Evolutionary conservation across 73 alveolate genomes (phyloP).

Genomic region (Symbiodinium pilosum): DNA sequence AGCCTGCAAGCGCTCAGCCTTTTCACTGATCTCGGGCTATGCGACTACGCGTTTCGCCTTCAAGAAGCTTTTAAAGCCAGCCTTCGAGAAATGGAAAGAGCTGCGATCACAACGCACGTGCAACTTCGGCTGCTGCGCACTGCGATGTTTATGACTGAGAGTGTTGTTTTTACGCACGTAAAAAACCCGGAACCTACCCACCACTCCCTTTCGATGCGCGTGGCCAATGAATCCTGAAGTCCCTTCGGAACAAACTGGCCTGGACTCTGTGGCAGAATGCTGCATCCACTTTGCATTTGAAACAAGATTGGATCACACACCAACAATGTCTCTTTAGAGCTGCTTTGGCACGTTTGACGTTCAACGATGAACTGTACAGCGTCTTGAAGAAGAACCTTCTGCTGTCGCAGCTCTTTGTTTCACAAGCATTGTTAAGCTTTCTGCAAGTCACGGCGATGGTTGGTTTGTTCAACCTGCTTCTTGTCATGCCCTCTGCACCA

Average conservation of each 20-base stretch:
- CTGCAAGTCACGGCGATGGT: neutral
- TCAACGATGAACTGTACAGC: neutral
- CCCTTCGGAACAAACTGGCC: too few relatives aligned
- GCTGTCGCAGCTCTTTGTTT: neutral
- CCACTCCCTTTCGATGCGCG: neutral
- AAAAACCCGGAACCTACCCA: neutral
- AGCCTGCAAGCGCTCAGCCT: neutral
- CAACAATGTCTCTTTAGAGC: neutral
- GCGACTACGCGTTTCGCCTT: neutral
- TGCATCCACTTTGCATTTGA: neutral
- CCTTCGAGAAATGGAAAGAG: neutral
- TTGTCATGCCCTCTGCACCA: neutral
- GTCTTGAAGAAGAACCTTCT: neutral
- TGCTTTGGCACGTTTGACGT: neutral
- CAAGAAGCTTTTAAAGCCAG: neutral
- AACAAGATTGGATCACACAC: neutral
- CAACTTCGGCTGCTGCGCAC: too few relatives aligned
- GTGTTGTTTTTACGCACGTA: neutral
- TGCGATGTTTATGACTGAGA: too few relatives aligned
- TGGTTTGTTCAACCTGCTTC: neutral
- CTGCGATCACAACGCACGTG: too few relatives aligned
- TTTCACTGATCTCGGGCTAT: neutral
- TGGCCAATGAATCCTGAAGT: too few relatives aligned
- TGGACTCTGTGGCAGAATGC: neutral
- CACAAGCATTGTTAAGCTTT: neutral